Percentiles rank a stretch among this genome's conserved stretches.
phyloP scores from a whole-genome alignment of 306 rosid species.

The Boehmeria nivea region DNA sequence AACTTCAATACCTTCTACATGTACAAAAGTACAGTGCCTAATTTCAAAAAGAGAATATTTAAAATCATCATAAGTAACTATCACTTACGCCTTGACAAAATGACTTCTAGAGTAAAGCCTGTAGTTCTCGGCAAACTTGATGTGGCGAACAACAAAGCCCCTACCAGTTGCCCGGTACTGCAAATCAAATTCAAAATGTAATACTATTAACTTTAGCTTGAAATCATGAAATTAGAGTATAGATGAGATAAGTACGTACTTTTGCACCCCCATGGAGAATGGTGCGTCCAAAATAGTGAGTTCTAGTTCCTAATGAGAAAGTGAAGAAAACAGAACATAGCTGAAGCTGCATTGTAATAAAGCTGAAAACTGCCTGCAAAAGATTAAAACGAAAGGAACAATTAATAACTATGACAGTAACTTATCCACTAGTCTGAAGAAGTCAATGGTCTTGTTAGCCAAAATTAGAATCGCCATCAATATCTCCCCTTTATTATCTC shows the following conservation, averaged over 20 bases:
- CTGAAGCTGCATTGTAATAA: conserved; percentile 96
- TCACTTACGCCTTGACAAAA: conserved; percentile 91
- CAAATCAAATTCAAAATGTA: background rate
- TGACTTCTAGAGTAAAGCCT: conserved; percentile 94
- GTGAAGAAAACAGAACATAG: conserved; percentile 97
- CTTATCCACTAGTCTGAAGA: background rate
- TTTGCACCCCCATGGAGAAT: conserved; percentile 98
- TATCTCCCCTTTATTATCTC: too few relatives aligned
- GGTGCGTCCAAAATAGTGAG: conserved; percentile 97
- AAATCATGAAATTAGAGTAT: background rate
- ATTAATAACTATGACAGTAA: background rate
- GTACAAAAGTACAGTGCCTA: background rate
- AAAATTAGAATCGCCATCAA: too few relatives aligned
- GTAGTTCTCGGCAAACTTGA: conserved; percentile 94
- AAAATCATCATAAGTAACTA: conserved; percentile 9
- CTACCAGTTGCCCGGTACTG: conserved; percentile 99
- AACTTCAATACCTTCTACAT: background rate
- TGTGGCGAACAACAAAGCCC: conserved; percentile 93
- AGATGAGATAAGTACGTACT: conserved; percentile 32
- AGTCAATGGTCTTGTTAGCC: background rate
- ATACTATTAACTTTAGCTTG: background rate
- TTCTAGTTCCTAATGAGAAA: conserved; percentile 88
- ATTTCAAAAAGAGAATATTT: background rate
- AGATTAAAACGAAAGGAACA: conserved; percentile 7
- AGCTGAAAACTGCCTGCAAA: conserved; percentile 89